Evolutionary conservation across 768 basidiomycete genomes (phyloP).

Genomic region (Lepiota brunneoincarnata): DNA sequence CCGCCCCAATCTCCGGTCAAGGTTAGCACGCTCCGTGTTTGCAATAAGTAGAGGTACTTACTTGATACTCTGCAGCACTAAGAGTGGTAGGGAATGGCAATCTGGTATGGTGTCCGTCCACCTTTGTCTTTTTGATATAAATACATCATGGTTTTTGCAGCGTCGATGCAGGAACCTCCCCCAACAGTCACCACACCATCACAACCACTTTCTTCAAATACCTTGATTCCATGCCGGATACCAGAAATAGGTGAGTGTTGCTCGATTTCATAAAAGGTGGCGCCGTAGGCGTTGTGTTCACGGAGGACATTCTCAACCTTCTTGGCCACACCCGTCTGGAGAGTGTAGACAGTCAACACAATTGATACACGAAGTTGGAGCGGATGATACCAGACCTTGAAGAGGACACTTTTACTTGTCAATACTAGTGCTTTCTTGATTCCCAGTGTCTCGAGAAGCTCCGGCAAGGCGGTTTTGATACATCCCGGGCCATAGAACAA

Average conservation of each 20-base stretch:
- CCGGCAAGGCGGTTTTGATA: slow-evolving; percentile 58
- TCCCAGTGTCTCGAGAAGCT: slow-evolving; percentile 50
- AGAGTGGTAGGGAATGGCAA: slow-evolving; percentile 83
- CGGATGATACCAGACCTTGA: not conserved
- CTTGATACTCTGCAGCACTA: slow-evolving; percentile 75
- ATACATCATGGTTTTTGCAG: slow-evolving; percentile 69
- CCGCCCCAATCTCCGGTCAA: slow-evolving; percentile 52
- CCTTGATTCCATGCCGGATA: slow-evolving; percentile 53
- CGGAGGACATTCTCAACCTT: slow-evolving; percentile 55
- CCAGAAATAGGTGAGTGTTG: slow-evolving; percentile 70
- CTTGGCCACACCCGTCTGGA: slow-evolving; percentile 59
- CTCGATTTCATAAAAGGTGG: slow-evolving; percentile 71
- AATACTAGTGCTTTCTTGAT: slow-evolving; percentile 67
- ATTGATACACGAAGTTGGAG: not conserved
- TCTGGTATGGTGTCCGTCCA: slow-evolving; percentile 54
- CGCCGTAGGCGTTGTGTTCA: slow-evolving; percentile 56
- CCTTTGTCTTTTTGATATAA: slow-evolving; percentile 55
- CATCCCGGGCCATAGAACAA: slow-evolving; percentile 75
- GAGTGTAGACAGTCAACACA: not conserved
- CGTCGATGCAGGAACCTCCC: slow-evolving; percentile 81
- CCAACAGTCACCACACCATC: slow-evolving; percentile 74
- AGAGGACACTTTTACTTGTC: slow-evolving; percentile 49
- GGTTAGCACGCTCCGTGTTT: not conserved
- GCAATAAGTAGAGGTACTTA: slow-evolving; percentile 23
- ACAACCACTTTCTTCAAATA: slow-evolving; percentile 54